These are phyloP conservation scores for Verticillium zaregamsianum DNA, from an alignment of 2,329 filamentous ascomycete genomes.

Conservation along the genomic window DNA sequence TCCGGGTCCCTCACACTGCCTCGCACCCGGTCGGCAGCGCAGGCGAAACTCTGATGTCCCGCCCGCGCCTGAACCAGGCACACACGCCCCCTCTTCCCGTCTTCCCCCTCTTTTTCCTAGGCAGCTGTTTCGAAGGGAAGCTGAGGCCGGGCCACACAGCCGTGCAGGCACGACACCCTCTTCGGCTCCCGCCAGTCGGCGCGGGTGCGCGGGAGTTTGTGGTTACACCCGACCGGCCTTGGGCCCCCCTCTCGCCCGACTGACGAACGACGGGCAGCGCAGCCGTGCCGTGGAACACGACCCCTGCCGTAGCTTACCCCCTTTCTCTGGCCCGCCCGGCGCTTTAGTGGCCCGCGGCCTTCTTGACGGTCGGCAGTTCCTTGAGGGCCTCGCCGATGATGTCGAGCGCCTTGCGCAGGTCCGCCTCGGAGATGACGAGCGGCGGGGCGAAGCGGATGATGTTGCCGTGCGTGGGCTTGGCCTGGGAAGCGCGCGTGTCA, in stretches of 20 bases:
- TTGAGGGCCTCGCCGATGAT: conserved; percentile 80
- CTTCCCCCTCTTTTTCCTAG: neutral
- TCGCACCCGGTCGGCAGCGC: neutral
- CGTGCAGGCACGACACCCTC: neutral
- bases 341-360: conserved; percentile 29
- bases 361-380: conserved; percentile 65
- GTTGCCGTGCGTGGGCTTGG: conserved; percentile 97
- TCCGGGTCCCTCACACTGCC: neutral
- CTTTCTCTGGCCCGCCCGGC: neutral
- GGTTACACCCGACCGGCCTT: neutral
- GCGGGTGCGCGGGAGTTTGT: neutral
- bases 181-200: neutral
- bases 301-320: neutral
- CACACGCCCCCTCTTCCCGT: neutral
- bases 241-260: neutral
- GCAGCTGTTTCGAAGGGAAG: neutral
- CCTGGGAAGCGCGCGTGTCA: conserved; percentile 45
- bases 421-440: conserved; percentile 84
- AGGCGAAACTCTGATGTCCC: neutral
- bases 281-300: neutral
- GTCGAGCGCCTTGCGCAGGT: conserved; percentile 71
- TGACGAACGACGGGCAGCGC: neutral
- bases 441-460: conserved; percentile 98
- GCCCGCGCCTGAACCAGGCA: too few relatives aligned
- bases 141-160: neutral